phyloP scores from a whole-genome alignment of 75 land plant species.

The Pinus albicaulis region DNA sequence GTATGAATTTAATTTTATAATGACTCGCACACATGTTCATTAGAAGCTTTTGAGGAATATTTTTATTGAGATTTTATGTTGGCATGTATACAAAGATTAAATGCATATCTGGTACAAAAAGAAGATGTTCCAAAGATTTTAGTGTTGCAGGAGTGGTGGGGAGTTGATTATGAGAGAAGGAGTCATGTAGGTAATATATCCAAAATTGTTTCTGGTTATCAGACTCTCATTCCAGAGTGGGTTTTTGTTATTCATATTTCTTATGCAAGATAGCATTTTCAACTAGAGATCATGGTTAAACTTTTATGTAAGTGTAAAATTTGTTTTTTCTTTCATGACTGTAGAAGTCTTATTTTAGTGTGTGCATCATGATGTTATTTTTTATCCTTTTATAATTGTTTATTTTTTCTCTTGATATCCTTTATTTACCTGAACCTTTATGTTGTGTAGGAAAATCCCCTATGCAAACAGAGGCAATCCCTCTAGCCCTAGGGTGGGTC shows the following conservation, averaged over 20 bases:
- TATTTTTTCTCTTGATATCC: too few relatives aligned
- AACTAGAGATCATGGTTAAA: background rate
- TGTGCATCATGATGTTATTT: background rate
- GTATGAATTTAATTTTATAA: background rate
- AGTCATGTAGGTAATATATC: conserved; percentile 84
- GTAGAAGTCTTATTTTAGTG: background rate
- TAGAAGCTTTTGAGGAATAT: too few relatives aligned
- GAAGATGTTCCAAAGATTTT: conserved; percentile 88
- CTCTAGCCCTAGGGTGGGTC: too few relatives aligned
- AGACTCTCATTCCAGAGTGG: conserved; percentile 88
- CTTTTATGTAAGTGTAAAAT: background rate
- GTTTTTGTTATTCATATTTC: background rate
- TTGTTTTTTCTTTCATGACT: background rate
- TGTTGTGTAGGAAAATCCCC: too few relatives aligned
- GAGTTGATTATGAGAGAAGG: conserved; percentile 91
- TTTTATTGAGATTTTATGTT: background rate
- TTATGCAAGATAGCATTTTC: background rate
- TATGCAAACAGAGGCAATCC: too few relatives aligned
- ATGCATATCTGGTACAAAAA: conserved; percentile 88
- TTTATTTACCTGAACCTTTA: too few relatives aligned
- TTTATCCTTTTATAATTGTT: too few relatives aligned
- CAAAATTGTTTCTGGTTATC: conserved; percentile 59
- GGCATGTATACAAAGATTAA: conserved; percentile 47
- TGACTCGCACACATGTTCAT: background rate
- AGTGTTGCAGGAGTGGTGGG: conserved; percentile 99